A percentile compares a stretch with the other conserved stretches of the same genome.
These are phyloP conservation scores for Jimgerdemannia lactiflua DNA, from an alignment of 192 early-diverging fungal species.

Conservation along the genomic window DNA sequence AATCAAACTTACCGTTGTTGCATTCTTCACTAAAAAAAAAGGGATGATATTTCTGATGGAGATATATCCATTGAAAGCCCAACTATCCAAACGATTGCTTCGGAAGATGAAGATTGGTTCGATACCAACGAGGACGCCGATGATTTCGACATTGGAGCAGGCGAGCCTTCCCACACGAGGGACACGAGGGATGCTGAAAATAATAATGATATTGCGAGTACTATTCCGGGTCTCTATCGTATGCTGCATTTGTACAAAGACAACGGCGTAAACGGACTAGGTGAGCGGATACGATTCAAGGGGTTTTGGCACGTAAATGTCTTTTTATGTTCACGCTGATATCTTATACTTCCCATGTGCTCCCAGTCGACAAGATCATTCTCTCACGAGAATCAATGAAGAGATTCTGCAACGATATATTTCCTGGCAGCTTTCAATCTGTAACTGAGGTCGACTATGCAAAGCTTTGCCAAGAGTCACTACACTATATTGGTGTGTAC, in stretches of 20 bases:
- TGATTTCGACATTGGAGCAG: background rate
- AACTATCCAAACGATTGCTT: background rate
- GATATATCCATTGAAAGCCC: background rate
- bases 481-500: constrained; percentile 11
- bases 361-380: constrained; percentile 18
- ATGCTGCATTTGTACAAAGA: constrained; percentile 11
- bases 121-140: background rate
- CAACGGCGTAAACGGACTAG: constrained; percentile 11
- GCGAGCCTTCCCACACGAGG: background rate
- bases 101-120: background rate
- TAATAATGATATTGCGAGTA: background rate
- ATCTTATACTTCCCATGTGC: background rate
- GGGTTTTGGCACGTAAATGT: background rate
- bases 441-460: constrained; percentile 5
- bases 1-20: background rate
- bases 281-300: background rate
- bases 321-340: background rate
- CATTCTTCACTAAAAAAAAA: background rate
- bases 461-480: background rate
- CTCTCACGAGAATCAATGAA: background rate
- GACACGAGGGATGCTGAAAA: background rate
- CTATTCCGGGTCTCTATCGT: constrained; percentile 13
- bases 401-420: constrained; percentile 13
- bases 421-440: constrained; percentile 9
- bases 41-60: background rate